These are phyloP conservation scores for Fusarium napiforme DNA, from an alignment of 2,329 filamentous ascomycete genomes.

Conservation along the genomic window DNA sequence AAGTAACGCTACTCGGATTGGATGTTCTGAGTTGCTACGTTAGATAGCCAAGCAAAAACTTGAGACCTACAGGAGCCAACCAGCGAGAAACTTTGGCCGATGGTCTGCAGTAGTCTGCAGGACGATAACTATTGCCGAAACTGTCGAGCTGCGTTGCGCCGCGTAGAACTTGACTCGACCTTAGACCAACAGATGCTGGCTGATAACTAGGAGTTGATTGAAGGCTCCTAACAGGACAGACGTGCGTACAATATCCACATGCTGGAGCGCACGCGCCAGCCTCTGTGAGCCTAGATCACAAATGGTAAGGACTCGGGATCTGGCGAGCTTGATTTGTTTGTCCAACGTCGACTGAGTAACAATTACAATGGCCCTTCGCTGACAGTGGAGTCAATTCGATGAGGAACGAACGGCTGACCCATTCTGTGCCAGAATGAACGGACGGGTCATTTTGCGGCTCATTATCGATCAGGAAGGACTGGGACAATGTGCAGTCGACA, in stretches of 20 bases:
- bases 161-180: slow-evolving; percentile 39
- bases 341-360: slow-evolving; percentile 43
- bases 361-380: slow-evolving; percentile 36
- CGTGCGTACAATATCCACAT: slow-evolving; percentile 39
- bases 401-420: slow-evolving; percentile 29
- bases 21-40: slow-evolving; percentile 13
- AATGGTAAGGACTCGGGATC: slow-evolving; percentile 43
- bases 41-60: slow-evolving; percentile 33
- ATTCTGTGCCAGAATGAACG: slow-evolving; percentile 30
- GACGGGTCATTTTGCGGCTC: slow-evolving; percentile 42
- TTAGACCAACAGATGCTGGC: slow-evolving; percentile 43
- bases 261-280: slow-evolving; percentile 43
- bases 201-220: slow-evolving; percentile 41
- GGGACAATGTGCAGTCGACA: slow-evolving; percentile 14
- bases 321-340: slow-evolving; percentile 36
- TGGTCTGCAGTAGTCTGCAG: slow-evolving; percentile 40
- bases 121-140: slow-evolving; percentile 43
- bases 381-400: slow-evolving; percentile 36
- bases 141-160: slow-evolving; percentile 47
- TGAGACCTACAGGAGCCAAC: slow-evolving; percentile 20
- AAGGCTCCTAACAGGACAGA: slow-evolving; percentile 43
- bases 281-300: slow-evolving; percentile 40
- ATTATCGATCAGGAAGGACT: slow-evolving; percentile 25
- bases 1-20: slow-evolving; percentile 23
- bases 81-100: slow-evolving; percentile 31